Evolutionary conservation across 2,329 filamentous ascomycete genomes (phyloP), one percentile per base, ranked within the genome.

Genomic region (Trichoderma sp.): DNA sequence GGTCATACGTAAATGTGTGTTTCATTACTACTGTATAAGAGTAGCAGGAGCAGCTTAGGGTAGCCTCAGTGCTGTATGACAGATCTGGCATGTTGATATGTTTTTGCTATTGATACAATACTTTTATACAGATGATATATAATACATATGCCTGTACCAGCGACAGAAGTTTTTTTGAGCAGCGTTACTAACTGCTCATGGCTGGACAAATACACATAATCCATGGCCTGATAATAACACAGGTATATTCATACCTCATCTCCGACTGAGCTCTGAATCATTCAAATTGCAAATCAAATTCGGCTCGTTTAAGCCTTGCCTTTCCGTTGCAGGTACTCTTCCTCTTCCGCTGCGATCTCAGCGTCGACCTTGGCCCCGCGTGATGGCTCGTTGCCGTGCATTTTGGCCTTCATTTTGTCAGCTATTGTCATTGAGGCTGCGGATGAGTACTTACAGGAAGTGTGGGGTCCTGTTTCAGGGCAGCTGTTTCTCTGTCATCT

Each of bases 361-460:
- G 91, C 87, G 78, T 94, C 91, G 69, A 93, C 85, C 83, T 91
- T 87, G 29, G 91, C 91, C 21, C 91, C 91, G 75, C 83, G 87
- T 24, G 88, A 91, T 2, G 91, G 91, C 81, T 93, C 85, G 77
- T 93, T 93, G 70, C 91, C 91, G 76, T 94, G 91, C 72, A 84
- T 76, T 73, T 81, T 86, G 68, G 91, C 91, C 87, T 86, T 55
- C 6, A 21, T 29, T 37, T 11, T 31, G 40, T 67, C 70, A 68
- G 62, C 72, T 29, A 71, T 60, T 7, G 58, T 40, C 31, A 4
- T 3, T 37, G 29, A 7, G 7, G 27, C 1, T 2, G 4, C 10
- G 7, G 8, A 16, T 27, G 5, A 24, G 16, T 11, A 75, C 85
- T 68, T 81, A 87, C 86, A 6, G 86, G 86, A 3, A 85, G 72